Evolutionary conservation across 768 basidiomycete species (phyloP), one percentile per base, ranked within the genome.

Genomic region (Termitomyces sp.): DNA sequence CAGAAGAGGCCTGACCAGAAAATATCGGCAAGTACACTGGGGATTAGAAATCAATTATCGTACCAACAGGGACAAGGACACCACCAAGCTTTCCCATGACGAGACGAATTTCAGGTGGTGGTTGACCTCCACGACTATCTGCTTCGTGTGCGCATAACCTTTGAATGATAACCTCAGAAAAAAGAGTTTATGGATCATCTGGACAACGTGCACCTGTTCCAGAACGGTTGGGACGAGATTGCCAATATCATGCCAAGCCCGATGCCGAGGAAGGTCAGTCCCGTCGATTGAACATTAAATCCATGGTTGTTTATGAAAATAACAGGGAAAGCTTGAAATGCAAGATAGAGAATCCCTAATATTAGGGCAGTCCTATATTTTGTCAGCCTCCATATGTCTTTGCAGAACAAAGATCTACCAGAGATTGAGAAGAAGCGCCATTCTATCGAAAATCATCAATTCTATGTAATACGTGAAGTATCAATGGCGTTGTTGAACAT

Each of bases 31-130:
- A 78, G 78, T 7, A 70, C 73, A 54, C 76, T 75, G 78, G 78
- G 79, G 55, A 75, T 78, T 0, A 82, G 75, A 8, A 65, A 63
- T 3, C 63, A 57, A 37, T 23, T 8, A 43, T 64, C 75, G 43
- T 54, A 83, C 82, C 77, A 43, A 87, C 60, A 1, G 89, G 86
- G 8, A 82, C 81, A 11, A 85, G 74, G 19, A 90, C 67, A 1
- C 75, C 88, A n/a, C 88, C 90, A 3, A 80, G 69, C 70, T 87
- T 77, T 6, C 84, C 88, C 75, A 86, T 83, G 51, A 83, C 64
- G 3, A 91, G 79, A 9, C 82, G 76, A 10, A 76, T 73, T 69
- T 92, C 89, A 0, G 87, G 85, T 0, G 87, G 86, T 0, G 85
- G 76, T 42, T 70, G 64, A 10, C 48, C 80, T 17, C 71, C 70